A percentile compares a stretch with the other conserved stretches of the same genome.
Evolutionary conservation across 805 yeast genomes (phyloP).

Genomic region (Metschnikowia colocasiae): DNA sequence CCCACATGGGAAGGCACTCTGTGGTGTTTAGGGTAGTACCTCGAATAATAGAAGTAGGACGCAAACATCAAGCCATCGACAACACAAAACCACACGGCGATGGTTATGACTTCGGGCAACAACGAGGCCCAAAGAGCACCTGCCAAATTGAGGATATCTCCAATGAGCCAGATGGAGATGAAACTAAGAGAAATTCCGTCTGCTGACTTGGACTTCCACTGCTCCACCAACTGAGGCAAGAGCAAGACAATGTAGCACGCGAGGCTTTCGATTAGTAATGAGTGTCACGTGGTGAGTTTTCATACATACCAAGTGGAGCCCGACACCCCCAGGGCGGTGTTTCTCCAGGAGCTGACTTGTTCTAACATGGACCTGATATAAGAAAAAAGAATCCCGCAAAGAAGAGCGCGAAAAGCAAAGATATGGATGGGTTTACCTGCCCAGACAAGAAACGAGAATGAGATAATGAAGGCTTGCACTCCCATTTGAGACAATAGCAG

Average conservation of each 20-base stretch:
- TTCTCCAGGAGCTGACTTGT: conserved; percentile 25
- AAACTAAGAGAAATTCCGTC: conserved; percentile 74
- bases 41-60: conserved; percentile 57
- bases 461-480: not conserved
- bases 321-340: conserved; percentile 54
- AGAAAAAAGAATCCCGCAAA: conserved; percentile 2
- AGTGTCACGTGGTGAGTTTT: not conserved
- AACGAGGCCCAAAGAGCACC: conserved; percentile 71
- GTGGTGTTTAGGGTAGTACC: conserved; percentile 40
- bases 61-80: conserved; percentile 60
- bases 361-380: conserved; percentile 7
- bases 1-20: conserved; percentile 6
- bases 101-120: conserved; percentile 63
- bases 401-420: conserved; percentile 6
- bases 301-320: conserved; percentile 58
- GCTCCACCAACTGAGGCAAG: conserved; percentile 75
- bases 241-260: conserved; percentile 79
- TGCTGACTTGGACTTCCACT: conserved; percentile 70
- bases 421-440: not conserved
- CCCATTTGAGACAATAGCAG: not conserved
- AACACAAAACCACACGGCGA: conserved; percentile 74
- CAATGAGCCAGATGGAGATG: conserved; percentile 64
- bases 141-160: conserved; percentile 62
- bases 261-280: conserved; percentile 32
- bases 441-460: not conserved